Evolutionary conservation across 176 grass and related monocot species (phyloP), one percentile per base, ranked within the genome.

Genomic region (Secale cereale): DNA sequence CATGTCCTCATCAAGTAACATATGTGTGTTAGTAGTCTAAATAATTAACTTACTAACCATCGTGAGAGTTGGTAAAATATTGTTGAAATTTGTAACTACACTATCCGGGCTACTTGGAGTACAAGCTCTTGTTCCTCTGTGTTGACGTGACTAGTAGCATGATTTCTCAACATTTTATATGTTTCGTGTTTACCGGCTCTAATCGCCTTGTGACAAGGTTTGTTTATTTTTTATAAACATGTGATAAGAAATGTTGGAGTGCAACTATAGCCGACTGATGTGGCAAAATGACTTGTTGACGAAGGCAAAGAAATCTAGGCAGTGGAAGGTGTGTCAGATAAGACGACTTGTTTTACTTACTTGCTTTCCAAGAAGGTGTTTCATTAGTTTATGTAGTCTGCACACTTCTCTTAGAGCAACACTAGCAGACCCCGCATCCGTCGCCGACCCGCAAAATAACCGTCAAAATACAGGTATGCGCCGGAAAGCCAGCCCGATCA

Each of bases 351-450:
- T 19, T 81, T 67, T 41, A 22, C 19, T 79, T 79, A 82, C 83
- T 90, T 90, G 13, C 39, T 86, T 68, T 31, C 72, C 83, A 90
- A 80, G 67, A 33, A 35, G 60, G 25, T n/a, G n/a, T n/a, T n/a
- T n/a, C n/a, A n/a, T n/a, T n/a, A n/a, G n/a, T n/a, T n/a, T n/a
- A n/a, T n/a, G n/a, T n/a, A n/a, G n/a, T n/a, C n/a, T n/a, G n/a
- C n/a, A n/a, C n/a, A n/a, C n/a, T n/a, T n/a, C n/a, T n/a, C n/a
- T n/a, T n/a, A n/a, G n/a, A n/a, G n/a, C n/a, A n/a, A n/a, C n/a
- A n/a, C n/a, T n/a, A n/a, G n/a, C n/a, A n/a, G n/a, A n/a, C n/a
- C n/a, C n/a, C n/a, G n/a, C n/a, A n/a, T n/a, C n/a, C n/a, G n/a
- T n/a, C n/a, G n/a, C n/a, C n/a, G n/a, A n/a, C n/a, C n/a, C n/a